phyloP scores from a whole-genome alignment of 2,329 filamentous ascomycete genomes.

The Pyricularia sp. region DNA sequence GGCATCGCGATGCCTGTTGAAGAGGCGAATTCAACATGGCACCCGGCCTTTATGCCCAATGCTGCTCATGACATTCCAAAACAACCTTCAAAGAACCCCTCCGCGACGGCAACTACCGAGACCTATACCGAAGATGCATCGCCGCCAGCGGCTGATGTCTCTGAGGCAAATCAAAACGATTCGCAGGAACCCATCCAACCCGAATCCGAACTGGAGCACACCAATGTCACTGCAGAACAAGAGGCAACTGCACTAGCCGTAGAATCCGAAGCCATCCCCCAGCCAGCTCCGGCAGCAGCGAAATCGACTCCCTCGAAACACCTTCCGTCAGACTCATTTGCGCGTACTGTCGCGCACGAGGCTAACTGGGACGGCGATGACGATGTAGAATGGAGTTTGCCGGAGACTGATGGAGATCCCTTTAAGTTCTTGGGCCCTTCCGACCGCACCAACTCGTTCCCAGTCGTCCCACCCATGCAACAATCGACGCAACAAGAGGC shows the following conservation, averaged over 20 bases:
- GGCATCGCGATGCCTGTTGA: conserved; percentile 26
- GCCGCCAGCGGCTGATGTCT: neutral
- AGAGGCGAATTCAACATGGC: conserved; percentile 30
- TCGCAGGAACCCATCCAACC: neutral
- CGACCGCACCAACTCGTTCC: conserved; percentile 51
- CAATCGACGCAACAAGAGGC: conserved; percentile 8
- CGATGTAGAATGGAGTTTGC: conserved; percentile 43
- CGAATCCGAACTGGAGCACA: neutral
- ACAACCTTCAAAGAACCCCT: neutral
- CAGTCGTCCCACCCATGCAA: conserved; percentile 35
- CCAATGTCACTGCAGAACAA: neutral
- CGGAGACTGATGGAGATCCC: conserved; percentile 39
- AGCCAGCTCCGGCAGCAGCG: conserved; percentile 14
- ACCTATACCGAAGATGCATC: neutral
- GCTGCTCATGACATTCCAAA: conserved; percentile 12
- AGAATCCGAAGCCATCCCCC: conserved; percentile 7
- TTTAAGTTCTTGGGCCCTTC: conserved; percentile 46
- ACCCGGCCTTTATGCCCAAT: conserved; percentile 39
- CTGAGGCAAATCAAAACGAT: neutral
- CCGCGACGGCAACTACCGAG: neutral
- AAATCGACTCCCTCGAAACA: conserved; percentile 28
- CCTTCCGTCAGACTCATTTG: conserved; percentile 48
- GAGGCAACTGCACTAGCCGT: neutral
- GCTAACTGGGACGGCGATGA: conserved; percentile 44
- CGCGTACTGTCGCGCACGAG: conserved; percentile 50